Percentiles rank a stretch among this genome's conserved stretches.
Conservation (phyloP, 2,329 filamentous ascomycete species). For the Atkinsonella hypoxylon region DNA sequence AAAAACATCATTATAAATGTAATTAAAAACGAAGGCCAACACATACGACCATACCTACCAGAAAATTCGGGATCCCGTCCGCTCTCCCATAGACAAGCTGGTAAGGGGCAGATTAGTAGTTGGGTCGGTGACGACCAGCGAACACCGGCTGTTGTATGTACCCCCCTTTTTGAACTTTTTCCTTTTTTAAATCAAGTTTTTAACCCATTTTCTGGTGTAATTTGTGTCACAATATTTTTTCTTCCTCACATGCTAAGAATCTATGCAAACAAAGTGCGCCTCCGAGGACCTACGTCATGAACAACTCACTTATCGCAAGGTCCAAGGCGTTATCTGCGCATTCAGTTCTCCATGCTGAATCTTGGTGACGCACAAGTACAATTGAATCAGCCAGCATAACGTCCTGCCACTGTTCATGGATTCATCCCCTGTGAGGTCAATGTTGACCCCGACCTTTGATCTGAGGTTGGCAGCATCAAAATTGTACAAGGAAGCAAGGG, state of each 20-base stretch:
- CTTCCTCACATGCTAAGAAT: not conserved
- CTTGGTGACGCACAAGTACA: constrained; percentile 18
- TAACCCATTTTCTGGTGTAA: too few species aligned
- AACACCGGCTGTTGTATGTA: too few species aligned
- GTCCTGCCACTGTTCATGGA: constrained; percentile 16
- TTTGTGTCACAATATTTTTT: too few species aligned
- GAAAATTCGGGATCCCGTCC: too few species aligned
- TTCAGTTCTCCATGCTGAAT: constrained; percentile 19
- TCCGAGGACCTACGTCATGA: constrained; percentile 12
- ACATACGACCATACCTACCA: too few species aligned
- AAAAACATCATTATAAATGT: too few species aligned
- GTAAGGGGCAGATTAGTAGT: too few species aligned
- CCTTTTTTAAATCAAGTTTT: too few species aligned
- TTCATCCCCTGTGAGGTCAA: constrained; percentile 28
- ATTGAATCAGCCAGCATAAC: constrained; percentile 21
- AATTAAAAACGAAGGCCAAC: too few species aligned
- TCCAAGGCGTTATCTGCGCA: constrained; percentile 21
- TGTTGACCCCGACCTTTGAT: constrained; percentile 28
- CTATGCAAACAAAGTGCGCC: constrained; percentile 18
- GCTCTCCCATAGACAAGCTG: too few species aligned
- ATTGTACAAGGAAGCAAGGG: constrained; percentile 33
- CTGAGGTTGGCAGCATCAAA: constrained; percentile 23
- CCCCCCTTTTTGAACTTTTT: too few species aligned
- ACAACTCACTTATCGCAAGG: constrained; percentile 11
- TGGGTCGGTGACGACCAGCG: too few species aligned